These are phyloP conservation scores for Penicillium sp. DNA, from an alignment of 2,329 filamentous ascomycete genomes.

Conservation along the genomic window DNA sequence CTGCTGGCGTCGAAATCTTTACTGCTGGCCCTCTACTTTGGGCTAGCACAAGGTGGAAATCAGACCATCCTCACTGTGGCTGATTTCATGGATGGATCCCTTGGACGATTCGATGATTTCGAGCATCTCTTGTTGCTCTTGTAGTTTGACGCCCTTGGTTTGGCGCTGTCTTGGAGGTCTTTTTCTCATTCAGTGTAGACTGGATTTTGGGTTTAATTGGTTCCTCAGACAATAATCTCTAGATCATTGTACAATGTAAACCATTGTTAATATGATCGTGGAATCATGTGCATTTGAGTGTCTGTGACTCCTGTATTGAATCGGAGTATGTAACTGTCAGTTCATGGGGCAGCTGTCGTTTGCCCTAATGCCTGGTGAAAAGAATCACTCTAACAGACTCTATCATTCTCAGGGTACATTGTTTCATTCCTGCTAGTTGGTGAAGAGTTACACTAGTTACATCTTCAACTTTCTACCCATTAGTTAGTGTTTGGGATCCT, in stretches of 20 bases:
- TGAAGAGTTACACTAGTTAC: too few species aligned
- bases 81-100: background rate
- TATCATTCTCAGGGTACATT: too few species aligned
- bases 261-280: too few species aligned
- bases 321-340: too few species aligned
- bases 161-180: background rate
- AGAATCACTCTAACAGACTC: too few species aligned
- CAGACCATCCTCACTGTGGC: constrained; percentile 1
- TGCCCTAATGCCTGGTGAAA: too few species aligned
- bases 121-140: background rate
- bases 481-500: too few species aligned
- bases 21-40: background rate
- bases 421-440: too few species aligned
- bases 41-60: background rate
- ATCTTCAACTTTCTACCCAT: too few species aligned
- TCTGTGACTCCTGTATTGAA: too few species aligned
- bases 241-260: background rate
- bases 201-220: background rate
- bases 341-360: too few species aligned
- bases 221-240: background rate
- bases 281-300: too few species aligned
- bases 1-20: background rate
- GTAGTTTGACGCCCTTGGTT: background rate
- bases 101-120: background rate
- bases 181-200: background rate